Conservation (phyloP, 768 basidiomycete genomes). For the Calocybe cyanea region DNA sequence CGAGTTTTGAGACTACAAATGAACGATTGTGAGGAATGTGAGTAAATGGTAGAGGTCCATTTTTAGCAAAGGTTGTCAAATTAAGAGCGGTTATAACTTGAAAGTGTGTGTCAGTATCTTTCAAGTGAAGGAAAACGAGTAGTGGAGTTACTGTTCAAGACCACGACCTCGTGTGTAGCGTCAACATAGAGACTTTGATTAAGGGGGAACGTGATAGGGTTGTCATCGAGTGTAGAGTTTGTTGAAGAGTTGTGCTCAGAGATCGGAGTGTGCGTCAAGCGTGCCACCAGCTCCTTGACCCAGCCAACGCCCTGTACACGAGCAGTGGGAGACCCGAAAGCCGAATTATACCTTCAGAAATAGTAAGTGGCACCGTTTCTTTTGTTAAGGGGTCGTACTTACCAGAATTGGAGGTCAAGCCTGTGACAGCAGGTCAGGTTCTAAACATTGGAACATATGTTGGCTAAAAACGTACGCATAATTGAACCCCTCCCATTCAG, state of each 20-base stretch:
- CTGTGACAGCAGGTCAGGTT: conserved; percentile 26
- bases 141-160: conserved; percentile 65
- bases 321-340: conserved; percentile 79
- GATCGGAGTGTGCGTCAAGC: conserved; percentile 76
- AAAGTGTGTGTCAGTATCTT: neutral
- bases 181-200: conserved; percentile 78
- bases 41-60: conserved; percentile 73
- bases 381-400: conserved; percentile 5
- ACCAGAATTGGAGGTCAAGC: conserved; percentile 66
- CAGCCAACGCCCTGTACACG: conserved; percentile 78
- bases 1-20: conserved; percentile 73
- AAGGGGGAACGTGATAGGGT: conserved; percentile 65
- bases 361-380: conserved; percentile 6
- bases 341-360: conserved; percentile 55
- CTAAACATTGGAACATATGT: neutral
- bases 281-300: conserved; percentile 77
- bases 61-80: conserved; percentile 63
- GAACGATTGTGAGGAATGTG: conserved; percentile 63
- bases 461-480: conserved; percentile 55
- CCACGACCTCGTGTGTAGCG: conserved; percentile 89
- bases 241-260: conserved; percentile 73
- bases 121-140: neutral
- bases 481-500: conserved; percentile 93
- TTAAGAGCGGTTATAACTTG: conserved; percentile 83
- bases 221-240: conserved; percentile 77